These are phyloP conservation scores for Apiotrichum veenhuisii DNA, from an alignment of 1,284 basidiomycete species.

Conservation along the genomic window DNA sequence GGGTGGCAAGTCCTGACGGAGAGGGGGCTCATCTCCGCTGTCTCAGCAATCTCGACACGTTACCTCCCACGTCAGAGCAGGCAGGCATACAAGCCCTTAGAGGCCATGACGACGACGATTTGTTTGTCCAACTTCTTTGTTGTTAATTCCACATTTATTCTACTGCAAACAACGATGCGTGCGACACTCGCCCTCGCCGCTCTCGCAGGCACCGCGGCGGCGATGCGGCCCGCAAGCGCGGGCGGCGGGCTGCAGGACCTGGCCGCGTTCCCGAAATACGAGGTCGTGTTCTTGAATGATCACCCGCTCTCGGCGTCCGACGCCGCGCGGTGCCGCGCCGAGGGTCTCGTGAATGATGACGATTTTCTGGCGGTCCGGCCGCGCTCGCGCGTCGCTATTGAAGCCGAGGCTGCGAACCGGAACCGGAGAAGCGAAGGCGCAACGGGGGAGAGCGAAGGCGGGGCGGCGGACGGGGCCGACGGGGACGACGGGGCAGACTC, in stretches of 20 bases:
- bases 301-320: constrained; percentile 70
- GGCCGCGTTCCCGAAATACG: constrained; percentile 77
- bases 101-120: not conserved
- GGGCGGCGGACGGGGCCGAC: not conserved
- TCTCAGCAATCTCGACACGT: not conserved
- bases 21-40: not conserved
- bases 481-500: not conserved
- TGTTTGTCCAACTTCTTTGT: not conserved
- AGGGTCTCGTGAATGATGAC: constrained; percentile 64
- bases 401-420: constrained; percentile 32
- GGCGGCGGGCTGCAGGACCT: constrained; percentile 57
- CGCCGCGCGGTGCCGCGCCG: constrained; percentile 64
- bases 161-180: not conserved
- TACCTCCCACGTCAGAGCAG: not conserved
- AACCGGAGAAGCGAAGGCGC: constrained; percentile 1
- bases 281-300: constrained; percentile 73
- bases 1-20: not conserved
- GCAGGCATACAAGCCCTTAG: not conserved
- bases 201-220: constrained; percentile 11
- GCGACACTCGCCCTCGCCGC: constrained; percentile 23
- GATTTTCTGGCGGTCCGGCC: constrained; percentile 65
- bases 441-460: constrained; percentile 13
- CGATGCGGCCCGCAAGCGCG: constrained; percentile 19
- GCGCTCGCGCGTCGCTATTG: constrained; percentile 57
- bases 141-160: not conserved